These are phyloP conservation scores for Salix koriyanagi DNA, from an alignment of 345 rosid genomes.

Conservation along the genomic window DNA sequence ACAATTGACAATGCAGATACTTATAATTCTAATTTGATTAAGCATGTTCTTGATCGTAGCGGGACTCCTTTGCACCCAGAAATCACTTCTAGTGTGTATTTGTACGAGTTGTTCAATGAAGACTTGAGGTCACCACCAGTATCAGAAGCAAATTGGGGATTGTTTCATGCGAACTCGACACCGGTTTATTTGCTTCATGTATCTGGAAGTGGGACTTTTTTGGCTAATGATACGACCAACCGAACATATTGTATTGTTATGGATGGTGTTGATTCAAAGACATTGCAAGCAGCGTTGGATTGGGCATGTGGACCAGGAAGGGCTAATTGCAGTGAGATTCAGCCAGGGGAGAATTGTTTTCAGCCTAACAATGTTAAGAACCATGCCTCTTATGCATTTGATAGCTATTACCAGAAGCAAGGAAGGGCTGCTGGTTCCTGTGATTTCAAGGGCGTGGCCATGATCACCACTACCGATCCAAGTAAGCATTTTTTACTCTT, in stretches of 20 bases:
- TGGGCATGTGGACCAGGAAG: constrained; percentile 97
- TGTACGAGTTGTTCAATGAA: constrained; percentile 91
- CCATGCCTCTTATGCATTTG: constrained; percentile 91
- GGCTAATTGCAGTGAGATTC: constrained; percentile 86
- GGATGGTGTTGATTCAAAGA: constrained; percentile 67
- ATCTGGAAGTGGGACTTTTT: constrained; percentile 77
- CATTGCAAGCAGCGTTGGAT: constrained; percentile 86
- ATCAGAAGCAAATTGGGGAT: constrained; percentile 91
- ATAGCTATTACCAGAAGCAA: constrained; percentile 92
- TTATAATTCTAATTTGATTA: constrained; percentile 83
- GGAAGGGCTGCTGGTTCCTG: constrained; percentile 75
- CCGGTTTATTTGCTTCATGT: constrained; percentile 87
- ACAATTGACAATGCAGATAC: constrained; percentile 77
- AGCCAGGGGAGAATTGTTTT: constrained; percentile 87
- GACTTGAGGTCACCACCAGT: constrained; percentile 66
- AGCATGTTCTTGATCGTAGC: constrained; percentile 67
- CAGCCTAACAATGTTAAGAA: constrained; percentile 80
- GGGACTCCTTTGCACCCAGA: constrained; percentile 93
- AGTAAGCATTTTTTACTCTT: constrained; percentile 47
- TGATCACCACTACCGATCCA: constrained; percentile 93
- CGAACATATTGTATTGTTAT: constrained; percentile 70
- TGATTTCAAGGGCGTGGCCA: constrained; percentile 94
- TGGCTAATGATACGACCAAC: constrained; percentile 95
- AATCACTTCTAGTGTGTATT: constrained; percentile 64
- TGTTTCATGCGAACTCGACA: constrained; percentile 74